Base-by-base conservation (phyloP, 139 green algal genomes). In the Chlamydomonas sphaeroides region DNA sequence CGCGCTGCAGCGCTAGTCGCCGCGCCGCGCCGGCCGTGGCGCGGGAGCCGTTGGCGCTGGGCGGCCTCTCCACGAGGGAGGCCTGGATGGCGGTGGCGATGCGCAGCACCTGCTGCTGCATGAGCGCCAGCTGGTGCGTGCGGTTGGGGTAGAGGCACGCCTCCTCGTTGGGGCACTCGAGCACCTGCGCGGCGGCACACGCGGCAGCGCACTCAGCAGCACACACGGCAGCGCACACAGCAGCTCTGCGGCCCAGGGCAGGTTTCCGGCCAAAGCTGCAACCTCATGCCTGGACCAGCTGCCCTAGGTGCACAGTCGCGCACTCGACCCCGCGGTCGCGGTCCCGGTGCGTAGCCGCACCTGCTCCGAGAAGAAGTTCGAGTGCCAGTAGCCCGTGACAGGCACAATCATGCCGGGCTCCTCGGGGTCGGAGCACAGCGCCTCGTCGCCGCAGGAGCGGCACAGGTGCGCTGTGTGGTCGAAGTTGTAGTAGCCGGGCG, bases 291-390 rank as follows among this genome's bases (percentile, higher is more conserved):
- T n/a, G n/a, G n/a, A n/a, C n/a, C n/a, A n/a, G n/a, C n/a, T n/a
- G n/a, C n/a, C n/a, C n/a, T n/a, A n/a, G n/a, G n/a, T n/a, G n/a
- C n/a, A n/a, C n/a, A n/a, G n/a, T n/a, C n/a, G n/a, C n/a, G n/a
- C n/a, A n/a, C n/a, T n/a, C n/a, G n/a, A n/a, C n/a, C n/a, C n/a
- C n/a, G n/a, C n/a, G n/a, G n/a, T n/a, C n/a, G n/a, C n/a, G n/a
- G n/a, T n/a, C n/a, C n/a, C n/a, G n/a, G n/a, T n/a, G n/a, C n/a
- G n/a, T n/a, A n/a, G n/a, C 45, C 63, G 5, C n/a, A 83, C 75
- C 59, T 70, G 61, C 32, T 83, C 62, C 26, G 11, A 36, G 75
- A 74, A 83, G n/a, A 56, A 67, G 62, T 83, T 83, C 62, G 75
- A 73, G 56, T 83, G 62, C 75, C 75, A 83, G 42, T 30, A 51